A percentile compares a stretch with the other conserved stretches of the same genome.
Conservation (phyloP, 2,329 filamentous ascomycete species). For the Gliomastix tumulicola region DNA sequence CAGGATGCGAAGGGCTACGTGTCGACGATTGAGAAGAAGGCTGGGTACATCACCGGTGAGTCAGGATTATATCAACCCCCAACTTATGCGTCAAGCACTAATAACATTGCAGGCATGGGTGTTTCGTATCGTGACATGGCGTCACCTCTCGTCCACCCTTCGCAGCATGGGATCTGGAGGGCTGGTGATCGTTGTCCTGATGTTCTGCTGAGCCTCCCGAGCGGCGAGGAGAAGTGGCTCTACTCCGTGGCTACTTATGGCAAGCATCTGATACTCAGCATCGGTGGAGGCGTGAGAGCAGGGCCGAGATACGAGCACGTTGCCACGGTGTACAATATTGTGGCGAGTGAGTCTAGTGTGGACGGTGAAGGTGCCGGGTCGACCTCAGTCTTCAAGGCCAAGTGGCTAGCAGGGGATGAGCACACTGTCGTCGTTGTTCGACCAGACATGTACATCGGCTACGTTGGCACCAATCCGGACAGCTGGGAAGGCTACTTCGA, state of each 20-base stretch:
- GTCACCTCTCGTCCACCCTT: conserved; percentile 24
- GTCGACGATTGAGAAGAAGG: conserved; percentile 36
- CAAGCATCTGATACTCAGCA: conserved; percentile 17
- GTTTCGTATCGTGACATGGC: conserved; percentile 26
- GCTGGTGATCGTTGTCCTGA: conserved; percentile 30
- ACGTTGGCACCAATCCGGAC: conserved; percentile 13
- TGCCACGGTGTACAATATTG: conserved; percentile 1
- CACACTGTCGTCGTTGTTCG: conserved; percentile 23
- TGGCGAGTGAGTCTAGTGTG: too few species aligned
- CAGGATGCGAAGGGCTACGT: conserved; percentile 37
- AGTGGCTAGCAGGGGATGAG: conserved; percentile 16
- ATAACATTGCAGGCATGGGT: conserved; percentile 28
- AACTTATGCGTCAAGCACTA: too few species aligned
- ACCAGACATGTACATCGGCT: conserved; percentile 33
- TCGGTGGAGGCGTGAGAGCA: conserved; percentile 6
- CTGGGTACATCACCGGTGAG: conserved; percentile 38
- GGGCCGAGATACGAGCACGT: conserved; percentile 4
- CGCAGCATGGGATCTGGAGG: conserved; percentile 24
- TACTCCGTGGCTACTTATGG: conserved; percentile 24
- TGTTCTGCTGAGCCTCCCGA: conserved; percentile 14
- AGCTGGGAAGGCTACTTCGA: neutral
- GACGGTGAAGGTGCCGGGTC: too few species aligned
- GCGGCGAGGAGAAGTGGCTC: conserved; percentile 12
- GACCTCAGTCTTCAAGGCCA: conserved; percentile 20
- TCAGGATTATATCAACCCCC: too few species aligned